These are phyloP conservation scores for Amborella trichopoda DNA, from an alignment of 164 flowering plant genomes.

Conservation along the genomic window DNA sequence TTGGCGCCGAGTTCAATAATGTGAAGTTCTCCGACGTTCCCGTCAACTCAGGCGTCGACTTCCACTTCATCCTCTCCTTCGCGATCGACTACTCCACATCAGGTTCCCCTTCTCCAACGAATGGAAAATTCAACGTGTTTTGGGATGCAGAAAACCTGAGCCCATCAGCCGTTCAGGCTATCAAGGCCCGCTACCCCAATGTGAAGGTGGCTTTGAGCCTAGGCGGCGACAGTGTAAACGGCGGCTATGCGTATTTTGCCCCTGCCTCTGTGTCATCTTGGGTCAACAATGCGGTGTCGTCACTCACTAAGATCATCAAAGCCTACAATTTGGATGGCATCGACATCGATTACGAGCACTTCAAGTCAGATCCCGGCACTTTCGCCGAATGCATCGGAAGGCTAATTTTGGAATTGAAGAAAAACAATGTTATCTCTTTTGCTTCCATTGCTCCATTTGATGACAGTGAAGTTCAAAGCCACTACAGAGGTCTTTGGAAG, in stretches of 20 bases:
- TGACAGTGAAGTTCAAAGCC: constrained; percentile 29
- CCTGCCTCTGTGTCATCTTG: constrained; percentile 36
- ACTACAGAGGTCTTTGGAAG: constrained; percentile 37
- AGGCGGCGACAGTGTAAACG: constrained; percentile 35
- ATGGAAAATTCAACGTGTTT: constrained; percentile 43
- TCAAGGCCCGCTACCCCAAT: constrained; percentile 25
- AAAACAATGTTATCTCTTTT: constrained; percentile 24
- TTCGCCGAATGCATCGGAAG: constrained; percentile 42
- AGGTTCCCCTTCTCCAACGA: too few relatives aligned
- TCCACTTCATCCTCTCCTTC: constrained; percentile 58
- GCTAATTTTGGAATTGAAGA: constrained; percentile 24
- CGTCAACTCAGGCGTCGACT: constrained; percentile 27
- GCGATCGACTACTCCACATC: constrained; percentile 50
- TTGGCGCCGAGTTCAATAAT: constrained; percentile 43
- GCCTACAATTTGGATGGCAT: constrained; percentile 35
- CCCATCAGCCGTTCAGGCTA: constrained; percentile 27
- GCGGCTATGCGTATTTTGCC: constrained; percentile 18
- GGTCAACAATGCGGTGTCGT: constrained; percentile 52
- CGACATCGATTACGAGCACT: constrained; percentile 50
- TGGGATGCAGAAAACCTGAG: constrained; percentile 38
- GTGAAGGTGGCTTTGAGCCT: constrained; percentile 43
- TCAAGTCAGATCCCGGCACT: constrained; percentile 18
- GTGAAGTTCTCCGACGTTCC: constrained; percentile 50
- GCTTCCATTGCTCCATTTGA: constrained; percentile 51
- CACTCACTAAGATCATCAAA: constrained; percentile 34